These are phyloP conservation scores for Hypoxylon trugodes DNA, from an alignment of 495 filamentous ascomycete species.

Conservation along the genomic window DNA sequence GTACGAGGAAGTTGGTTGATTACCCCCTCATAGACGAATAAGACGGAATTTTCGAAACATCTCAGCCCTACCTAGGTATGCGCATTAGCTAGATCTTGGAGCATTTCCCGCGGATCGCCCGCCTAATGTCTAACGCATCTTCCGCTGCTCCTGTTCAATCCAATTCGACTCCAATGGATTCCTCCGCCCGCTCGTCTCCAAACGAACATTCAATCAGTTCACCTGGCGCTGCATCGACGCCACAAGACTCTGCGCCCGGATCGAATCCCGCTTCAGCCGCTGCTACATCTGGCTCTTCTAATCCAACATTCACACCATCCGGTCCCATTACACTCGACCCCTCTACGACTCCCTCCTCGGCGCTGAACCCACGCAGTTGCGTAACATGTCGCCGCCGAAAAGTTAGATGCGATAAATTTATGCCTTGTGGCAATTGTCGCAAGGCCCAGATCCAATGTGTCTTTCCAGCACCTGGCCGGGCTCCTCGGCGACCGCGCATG, in stretches of 20 bases:
- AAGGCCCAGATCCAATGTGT: conserved; percentile 81
- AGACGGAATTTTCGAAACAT: conserved; percentile 6
- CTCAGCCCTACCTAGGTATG: conserved; percentile 31
- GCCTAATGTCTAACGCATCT: conserved; percentile 22
- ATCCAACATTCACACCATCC: conserved; percentile 26
- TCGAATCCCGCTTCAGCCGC: conserved; percentile 7
- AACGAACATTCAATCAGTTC: conserved; percentile 35
- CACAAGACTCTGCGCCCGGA: conserved; percentile 24
- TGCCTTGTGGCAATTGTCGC: conserved; percentile 85
- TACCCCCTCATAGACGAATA: neutral
- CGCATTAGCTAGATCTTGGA: conserved; percentile 7
- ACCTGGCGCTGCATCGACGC: conserved; percentile 24
- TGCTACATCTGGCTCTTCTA: conserved; percentile 3
- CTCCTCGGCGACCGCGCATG: conserved; percentile 72
- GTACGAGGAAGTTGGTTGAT: no score
- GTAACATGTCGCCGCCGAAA: conserved; percentile 85
- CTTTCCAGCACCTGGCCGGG: conserved; percentile 83
- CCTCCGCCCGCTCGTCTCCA: conserved; percentile 32
- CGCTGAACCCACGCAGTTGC: conserved; percentile 75
- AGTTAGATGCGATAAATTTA: conserved; percentile 85
- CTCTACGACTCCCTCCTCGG: conserved; percentile 46
- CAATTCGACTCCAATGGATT: conserved; percentile 27
- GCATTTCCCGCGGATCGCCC: conserved; percentile 17
- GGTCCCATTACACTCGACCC: conserved; percentile 56
- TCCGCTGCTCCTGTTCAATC: neutral